phyloP scores from a whole-genome alignment of 2,329 filamentous ascomycete species.

The Colletotrichum higginsianum region DNA sequence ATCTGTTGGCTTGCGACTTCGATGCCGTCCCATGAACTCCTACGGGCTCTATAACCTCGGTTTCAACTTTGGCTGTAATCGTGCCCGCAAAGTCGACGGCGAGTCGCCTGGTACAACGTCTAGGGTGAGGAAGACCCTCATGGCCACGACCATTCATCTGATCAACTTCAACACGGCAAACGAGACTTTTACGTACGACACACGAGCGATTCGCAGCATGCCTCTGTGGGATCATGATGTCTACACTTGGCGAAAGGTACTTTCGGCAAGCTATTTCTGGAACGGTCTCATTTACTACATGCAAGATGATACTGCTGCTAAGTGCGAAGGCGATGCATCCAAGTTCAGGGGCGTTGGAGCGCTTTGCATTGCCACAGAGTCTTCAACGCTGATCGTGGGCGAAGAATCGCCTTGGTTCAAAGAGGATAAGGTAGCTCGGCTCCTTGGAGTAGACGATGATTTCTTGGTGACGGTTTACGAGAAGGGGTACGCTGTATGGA shows the following conservation, averaged over 20 bases:
- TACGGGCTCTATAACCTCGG: slow-evolving; percentile 12
- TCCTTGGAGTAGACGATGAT: slow-evolving; percentile 21
- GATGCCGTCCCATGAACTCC: slow-evolving; percentile 3
- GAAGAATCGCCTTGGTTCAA: neutral
- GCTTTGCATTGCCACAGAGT: slow-evolving; percentile 1
- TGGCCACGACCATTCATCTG: neutral
- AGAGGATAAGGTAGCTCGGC: neutral
- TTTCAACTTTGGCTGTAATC: too few relatives aligned
- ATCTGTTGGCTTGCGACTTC: neutral
- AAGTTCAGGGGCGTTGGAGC: neutral
- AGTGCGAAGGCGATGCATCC: slow-evolving; percentile 39
- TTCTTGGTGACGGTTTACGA: slow-evolving; percentile 4
- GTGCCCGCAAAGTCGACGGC: rapidly evolving
- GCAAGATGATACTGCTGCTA: slow-evolving; percentile 42
- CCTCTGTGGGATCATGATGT: neutral
- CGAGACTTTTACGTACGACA: slow-evolving; percentile 3
- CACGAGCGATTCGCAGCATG: neutral
- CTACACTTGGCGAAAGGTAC: rapidly evolving
- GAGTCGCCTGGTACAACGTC: neutral
- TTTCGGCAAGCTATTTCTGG: slow-evolving; percentile 16
- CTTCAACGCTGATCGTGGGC: slow-evolving; percentile 1
- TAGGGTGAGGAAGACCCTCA: too few relatives aligned
- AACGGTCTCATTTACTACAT: slow-evolving; percentile 49
- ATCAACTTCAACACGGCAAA: slow-evolving; percentile 25
- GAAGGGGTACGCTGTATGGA: slow-evolving; percentile 11